Percentiles rank a stretch among this genome's conserved stretches.
These are phyloP conservation scores for Fomitopsis betulina DNA, from an alignment of 1,284 basidiomycete genomes.

Conservation along the genomic window DNA sequence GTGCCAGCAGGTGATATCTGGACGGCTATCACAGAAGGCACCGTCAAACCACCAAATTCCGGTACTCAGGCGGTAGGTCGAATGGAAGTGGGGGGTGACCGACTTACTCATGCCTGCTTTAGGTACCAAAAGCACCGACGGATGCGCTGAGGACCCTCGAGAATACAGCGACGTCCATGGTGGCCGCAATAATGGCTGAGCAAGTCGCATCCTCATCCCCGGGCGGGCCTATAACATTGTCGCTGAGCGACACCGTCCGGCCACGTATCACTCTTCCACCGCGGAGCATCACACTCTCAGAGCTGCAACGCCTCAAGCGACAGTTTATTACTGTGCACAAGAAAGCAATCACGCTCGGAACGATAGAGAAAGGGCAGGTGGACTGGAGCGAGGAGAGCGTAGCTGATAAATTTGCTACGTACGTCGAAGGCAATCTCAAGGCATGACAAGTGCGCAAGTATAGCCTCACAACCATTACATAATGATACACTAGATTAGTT, in stretches of 20 bases:
- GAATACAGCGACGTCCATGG: conserved; percentile 61
- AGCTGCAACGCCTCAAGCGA: conserved; percentile 82
- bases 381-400: conserved; percentile 77
- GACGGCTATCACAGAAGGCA: conserved; percentile 75
- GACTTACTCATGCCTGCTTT: conserved; percentile 1
- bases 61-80: conserved; percentile 72
- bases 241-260: conserved; percentile 38
- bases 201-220: conserved; percentile 40
- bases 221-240: conserved; percentile 53
- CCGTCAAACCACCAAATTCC: conserved; percentile 82
- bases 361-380: conserved; percentile 73
- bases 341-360: conserved; percentile 81
- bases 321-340: conserved; percentile 87
- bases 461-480: background rate
- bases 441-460: background rate
- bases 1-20: conserved; percentile 76
- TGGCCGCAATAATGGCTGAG: conserved; percentile 63
- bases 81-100: conserved; percentile 19
- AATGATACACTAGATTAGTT: background rate
- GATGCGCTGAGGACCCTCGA: conserved; percentile 81
- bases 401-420: conserved; percentile 70
- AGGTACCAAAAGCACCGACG: conserved; percentile 76
- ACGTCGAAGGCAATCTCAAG: conserved; percentile 72
- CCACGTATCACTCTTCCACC: conserved; percentile 53
- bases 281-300: conserved; percentile 72